Percentiles rank a stretch among this genome's conserved stretches.
Evolutionary conservation across 1,139 yeast species (phyloP).

Genomic region (Candida tropicalis): DNA sequence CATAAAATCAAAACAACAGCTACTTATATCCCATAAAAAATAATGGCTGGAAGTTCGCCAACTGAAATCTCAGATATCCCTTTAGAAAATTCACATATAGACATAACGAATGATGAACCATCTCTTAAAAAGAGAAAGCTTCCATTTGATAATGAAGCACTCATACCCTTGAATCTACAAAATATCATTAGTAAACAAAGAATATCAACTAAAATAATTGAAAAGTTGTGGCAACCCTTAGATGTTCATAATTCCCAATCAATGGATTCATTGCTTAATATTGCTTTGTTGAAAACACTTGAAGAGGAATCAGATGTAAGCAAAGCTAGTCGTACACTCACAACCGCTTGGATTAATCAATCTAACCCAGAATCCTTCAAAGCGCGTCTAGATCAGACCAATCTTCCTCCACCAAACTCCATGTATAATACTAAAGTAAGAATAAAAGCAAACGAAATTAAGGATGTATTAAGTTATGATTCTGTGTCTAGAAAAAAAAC

Average conservation of each 20-base stretch:
- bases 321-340: constrained; percentile 32
- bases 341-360: constrained; percentile 34
- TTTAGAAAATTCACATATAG: not conserved
- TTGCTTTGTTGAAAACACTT: constrained; percentile 32
- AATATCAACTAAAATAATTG: constrained; percentile 7
- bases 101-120: constrained; percentile 2
- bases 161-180: constrained; percentile 5
- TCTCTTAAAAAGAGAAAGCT: constrained; percentile 4
- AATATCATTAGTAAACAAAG: constrained; percentile 3
- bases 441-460: constrained; percentile 22
- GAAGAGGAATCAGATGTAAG: constrained; percentile 25
- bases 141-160: constrained; percentile 6
- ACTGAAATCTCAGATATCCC: not conserved
- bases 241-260: constrained; percentile 23
- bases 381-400: constrained; percentile 34
- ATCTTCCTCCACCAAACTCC: constrained; percentile 34
- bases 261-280: constrained; percentile 31
- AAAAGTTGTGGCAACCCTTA: constrained; percentile 39
- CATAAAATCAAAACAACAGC: too few relatives aligned
- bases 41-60: not conserved
- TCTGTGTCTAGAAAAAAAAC: constrained; percentile 31
- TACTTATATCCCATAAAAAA: too few relatives aligned
- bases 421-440: constrained; percentile 20
- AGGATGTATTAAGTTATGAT: constrained; percentile 37
- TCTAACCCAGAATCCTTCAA: constrained; percentile 30